A percentile compares a stretch with the other conserved stretches of the same genome.
These are phyloP conservation scores for Phytophthora nicotianae DNA, from an alignment of 352 stramenopile genomes.

Conservation along the genomic window DNA sequence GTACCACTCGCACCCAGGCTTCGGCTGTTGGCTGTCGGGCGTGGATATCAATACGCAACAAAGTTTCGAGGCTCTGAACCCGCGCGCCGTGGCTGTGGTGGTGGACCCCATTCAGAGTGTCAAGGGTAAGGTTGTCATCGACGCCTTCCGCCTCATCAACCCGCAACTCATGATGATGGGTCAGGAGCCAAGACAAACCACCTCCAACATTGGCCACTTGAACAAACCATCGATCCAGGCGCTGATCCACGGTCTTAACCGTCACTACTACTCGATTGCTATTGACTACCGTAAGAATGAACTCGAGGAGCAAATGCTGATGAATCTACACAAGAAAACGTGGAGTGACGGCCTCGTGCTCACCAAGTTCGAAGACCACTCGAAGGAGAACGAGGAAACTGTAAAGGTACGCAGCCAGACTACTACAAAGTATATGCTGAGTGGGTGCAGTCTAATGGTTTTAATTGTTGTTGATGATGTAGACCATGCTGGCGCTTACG, in stretches of 20 bases:
- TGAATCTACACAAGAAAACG: conserved; percentile 98
- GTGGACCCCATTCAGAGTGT: conserved; percentile 99
- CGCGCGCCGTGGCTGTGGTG: conserved; percentile 97
- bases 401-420: conserved; percentile 73
- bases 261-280: conserved; percentile 98
- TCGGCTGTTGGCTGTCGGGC: conserved; percentile 99
- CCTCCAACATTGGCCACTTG: conserved; percentile 98
- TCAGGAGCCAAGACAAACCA: conserved; percentile 98
- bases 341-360: conserved; percentile 97
- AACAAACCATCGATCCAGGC: conserved; percentile 99
- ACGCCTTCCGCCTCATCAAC: conserved; percentile 99
- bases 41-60: conserved; percentile 99
- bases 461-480: conserved; percentile 58
- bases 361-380: conserved; percentile 96
- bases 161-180: conserved; percentile 98
- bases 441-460: conserved; percentile 37
- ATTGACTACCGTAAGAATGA: conserved; percentile 99
- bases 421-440: background rate
- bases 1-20: conserved; percentile 99
- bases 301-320: conserved; percentile 99
- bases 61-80: conserved; percentile 99
- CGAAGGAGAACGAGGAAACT: conserved; percentile 91
- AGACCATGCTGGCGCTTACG: conserved; percentile 94
- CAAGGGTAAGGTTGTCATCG: conserved; percentile 99
- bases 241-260: conserved; percentile 98